Conservation (phyloP, 192 early-diverging fungal genomes). For the Coemansia sp. region DNA sequence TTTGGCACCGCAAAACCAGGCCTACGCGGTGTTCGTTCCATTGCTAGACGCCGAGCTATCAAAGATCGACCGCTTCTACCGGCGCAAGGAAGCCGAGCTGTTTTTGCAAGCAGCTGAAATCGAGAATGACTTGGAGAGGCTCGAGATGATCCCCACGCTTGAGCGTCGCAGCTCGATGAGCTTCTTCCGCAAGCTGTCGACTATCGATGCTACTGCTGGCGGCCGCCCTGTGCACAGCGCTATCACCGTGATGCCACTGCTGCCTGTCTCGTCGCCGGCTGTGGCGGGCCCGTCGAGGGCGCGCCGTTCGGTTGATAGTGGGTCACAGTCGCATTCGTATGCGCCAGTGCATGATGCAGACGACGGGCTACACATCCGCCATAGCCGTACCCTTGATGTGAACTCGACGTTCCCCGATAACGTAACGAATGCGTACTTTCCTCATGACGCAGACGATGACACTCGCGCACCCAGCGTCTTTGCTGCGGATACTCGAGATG, state of each 20-base stretch:
- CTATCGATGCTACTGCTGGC: slow-evolving; percentile 1
- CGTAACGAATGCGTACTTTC: slow-evolving; percentile 46
- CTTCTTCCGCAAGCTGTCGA: slow-evolving; percentile 38
- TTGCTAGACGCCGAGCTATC: slow-evolving; percentile 81
- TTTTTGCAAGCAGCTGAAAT: slow-evolving; percentile 66
- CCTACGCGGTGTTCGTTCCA: slow-evolving; percentile 59
- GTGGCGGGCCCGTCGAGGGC: background rate
- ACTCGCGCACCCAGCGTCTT: slow-evolving; percentile 29
- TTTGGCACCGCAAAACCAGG: slow-evolving; percentile 35
- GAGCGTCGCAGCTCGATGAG: slow-evolving; percentile 35
- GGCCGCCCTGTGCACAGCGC: slow-evolving; percentile 16
- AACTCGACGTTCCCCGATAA: slow-evolving; percentile 36
- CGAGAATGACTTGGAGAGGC: slow-evolving; percentile 19
- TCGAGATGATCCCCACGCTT: slow-evolving; percentile 15
- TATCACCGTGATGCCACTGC: slow-evolving; percentile 9
- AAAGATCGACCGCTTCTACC: slow-evolving; percentile 83
- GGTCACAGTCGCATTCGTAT: background rate
- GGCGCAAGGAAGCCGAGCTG: slow-evolving; percentile 77
- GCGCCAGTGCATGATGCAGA: background rate
- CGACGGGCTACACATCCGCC: background rate
- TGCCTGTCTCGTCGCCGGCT: background rate
- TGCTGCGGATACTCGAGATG: background rate
- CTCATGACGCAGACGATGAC: slow-evolving; percentile 29
- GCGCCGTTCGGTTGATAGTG: background rate
- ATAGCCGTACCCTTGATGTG: slow-evolving; percentile 5